Evolutionary conservation across 306 rosid species (phyloP).

Genomic region (Lathyrus sativus): DNA sequence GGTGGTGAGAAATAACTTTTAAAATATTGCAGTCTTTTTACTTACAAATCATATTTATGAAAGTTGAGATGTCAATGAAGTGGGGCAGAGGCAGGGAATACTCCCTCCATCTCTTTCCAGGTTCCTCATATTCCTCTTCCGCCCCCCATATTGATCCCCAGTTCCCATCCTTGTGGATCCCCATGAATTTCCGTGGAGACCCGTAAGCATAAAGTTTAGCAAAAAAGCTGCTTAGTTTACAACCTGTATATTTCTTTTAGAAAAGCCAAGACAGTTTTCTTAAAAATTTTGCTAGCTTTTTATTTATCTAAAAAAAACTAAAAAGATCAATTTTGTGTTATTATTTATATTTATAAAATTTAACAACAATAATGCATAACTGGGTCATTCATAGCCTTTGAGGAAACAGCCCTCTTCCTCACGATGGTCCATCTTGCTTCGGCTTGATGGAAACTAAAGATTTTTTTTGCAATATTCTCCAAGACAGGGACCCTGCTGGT

Average conservation of each 20-base stretch:
- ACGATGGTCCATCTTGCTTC: too few relatives aligned
- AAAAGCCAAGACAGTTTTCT: background rate
- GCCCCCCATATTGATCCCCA: background rate
- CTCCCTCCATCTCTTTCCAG: background rate
- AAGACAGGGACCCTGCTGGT: too few relatives aligned
- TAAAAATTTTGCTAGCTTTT: too few relatives aligned
- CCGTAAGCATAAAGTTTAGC: background rate
- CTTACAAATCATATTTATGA: constrained; percentile 21
- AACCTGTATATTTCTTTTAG: background rate
- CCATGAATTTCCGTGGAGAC: background rate
- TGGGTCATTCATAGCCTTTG: too few relatives aligned
- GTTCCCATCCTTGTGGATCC: background rate
- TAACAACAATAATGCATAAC: too few relatives aligned
- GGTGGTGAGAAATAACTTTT: constrained; percentile 53
- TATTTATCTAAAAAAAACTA: too few relatives aligned
- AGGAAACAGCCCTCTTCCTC: too few relatives aligned
- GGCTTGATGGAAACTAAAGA: too few relatives aligned
- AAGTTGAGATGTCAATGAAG: background rate
- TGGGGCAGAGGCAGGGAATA: background rate
- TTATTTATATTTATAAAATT: too few relatives aligned
- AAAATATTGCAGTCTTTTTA: constrained; percentile 41
- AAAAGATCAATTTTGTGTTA: too few relatives aligned
- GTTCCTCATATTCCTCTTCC: background rate
- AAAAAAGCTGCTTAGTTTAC: background rate
- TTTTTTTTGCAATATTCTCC: too few relatives aligned